Base-by-base conservation (phyloP, 1,284 basidiomycete species). In the Xerocomus amazonicus region DNA sequence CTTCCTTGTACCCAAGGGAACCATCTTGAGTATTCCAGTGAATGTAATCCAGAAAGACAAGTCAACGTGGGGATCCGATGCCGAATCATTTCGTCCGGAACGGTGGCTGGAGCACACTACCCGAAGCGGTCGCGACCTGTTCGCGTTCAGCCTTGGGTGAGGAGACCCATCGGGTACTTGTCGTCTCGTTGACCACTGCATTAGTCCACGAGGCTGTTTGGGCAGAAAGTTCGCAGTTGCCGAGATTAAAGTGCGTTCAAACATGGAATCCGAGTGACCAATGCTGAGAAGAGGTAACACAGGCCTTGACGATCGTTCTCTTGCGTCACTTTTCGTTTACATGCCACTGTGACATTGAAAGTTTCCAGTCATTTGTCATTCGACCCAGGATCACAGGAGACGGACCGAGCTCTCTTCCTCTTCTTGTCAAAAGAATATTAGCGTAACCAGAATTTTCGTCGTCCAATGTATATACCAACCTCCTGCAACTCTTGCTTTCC, bases 301-400 rank as follows among this genome's bases (percentile, higher is more conserved):
- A 81, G 77, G 71, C 70, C 31, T 61, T 81, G 45, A 66, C 72
- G 23, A 60, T 76, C 17, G 72, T 73, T 12, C 70, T 83, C 26
- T 60, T 83, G 53, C 73, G 68, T 26, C 73, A 77, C 33, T 82
- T 80, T 59, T 70, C 74, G 7, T 79, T 82, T 57, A 62, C 69
- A 4, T 78, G 75, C 51, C 57, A 66, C 17, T 57, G 67, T 40
- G 68, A 80, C 26, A 80, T 83, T 43, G 80, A 83, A 55, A 59
- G 77, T 19, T 83, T 81, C 59, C 79, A 81, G 55, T 80, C 79
- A 46, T 83, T 82, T 53, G 80, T 83, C 14, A 71, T 83, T 47
- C 74, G 80, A n/a, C 78, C 81, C 37, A 73, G 79, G 32, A 59
- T 83, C 48, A 68, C 68, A 54, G 78, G 79, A 41, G 68, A 80